Evolutionary conservation across 768 basidiomycete species (phyloP).

Genomic region (Floccularia luteovirens): DNA sequence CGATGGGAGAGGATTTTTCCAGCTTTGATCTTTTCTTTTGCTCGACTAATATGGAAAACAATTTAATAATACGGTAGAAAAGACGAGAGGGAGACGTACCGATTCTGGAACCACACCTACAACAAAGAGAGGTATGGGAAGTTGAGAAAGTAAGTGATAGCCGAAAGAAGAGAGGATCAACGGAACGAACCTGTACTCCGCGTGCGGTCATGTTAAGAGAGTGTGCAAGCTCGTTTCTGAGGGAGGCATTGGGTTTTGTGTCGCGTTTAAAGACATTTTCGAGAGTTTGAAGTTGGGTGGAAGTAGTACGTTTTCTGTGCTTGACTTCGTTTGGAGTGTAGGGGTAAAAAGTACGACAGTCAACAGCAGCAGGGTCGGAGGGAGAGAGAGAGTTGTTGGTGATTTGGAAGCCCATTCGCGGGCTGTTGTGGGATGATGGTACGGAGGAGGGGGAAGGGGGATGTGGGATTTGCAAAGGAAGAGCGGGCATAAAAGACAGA

Average conservation of each 20-base stretch:
- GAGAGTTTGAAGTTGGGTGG: slow-evolving; percentile 81
- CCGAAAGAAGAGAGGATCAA: slow-evolving; percentile 1
- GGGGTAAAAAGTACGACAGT: slow-evolving; percentile 82
- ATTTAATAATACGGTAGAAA: slow-evolving; percentile 5
- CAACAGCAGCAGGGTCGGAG: slow-evolving; percentile 61
- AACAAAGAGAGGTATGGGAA: slow-evolving; percentile 9
- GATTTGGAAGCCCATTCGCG: slow-evolving; percentile 20
- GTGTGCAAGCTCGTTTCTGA: slow-evolving; percentile 72
- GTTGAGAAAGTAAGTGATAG: slow-evolving; percentile 5
- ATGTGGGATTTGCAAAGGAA: slow-evolving; percentile 2
- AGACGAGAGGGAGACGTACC: slow-evolving; percentile 31
- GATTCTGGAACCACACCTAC: slow-evolving; percentile 89
- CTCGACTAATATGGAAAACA: slow-evolving; percentile 44
- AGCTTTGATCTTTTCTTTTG: slow-evolving; percentile 72
- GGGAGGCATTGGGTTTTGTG: slow-evolving; percentile 82
- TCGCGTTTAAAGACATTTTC: slow-evolving; percentile 83
- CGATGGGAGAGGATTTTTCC: slow-evolving; percentile 35
- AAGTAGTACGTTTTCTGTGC: slow-evolving; percentile 86
- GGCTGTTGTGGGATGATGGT: slow-evolving; percentile 15
- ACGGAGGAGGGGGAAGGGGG: slow-evolving; percentile 8
- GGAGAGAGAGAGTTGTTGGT: slow-evolving; percentile 26
- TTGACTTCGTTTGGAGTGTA: slow-evolving; percentile 92
- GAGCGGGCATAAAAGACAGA: slow-evolving; percentile 4
- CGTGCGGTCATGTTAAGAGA: slow-evolving; percentile 89
- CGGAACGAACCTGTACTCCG: slow-evolving; percentile 79